Base-by-base conservation (phyloP, 306 rosid genomes). In the Cyclanthera cordifolia region DNA sequence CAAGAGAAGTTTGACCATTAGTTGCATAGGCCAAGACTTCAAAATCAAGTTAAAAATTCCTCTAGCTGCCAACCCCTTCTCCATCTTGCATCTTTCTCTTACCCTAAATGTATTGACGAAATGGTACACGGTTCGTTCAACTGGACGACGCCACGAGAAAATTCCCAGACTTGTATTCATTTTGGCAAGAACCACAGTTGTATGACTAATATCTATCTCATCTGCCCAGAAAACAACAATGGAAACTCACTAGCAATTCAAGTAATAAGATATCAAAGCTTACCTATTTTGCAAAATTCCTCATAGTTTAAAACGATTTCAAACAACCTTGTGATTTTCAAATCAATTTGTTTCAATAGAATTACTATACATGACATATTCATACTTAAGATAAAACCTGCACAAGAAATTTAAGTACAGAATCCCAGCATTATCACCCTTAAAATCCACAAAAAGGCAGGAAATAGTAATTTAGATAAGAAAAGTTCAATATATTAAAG, bases 131-230 rank as follows among this genome's bases (percentile, higher is more conserved):
- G 52, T 21, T 64, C 20, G 2, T 64, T 23, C 68, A 10, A 37
- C 28, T 60, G 37, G 48, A 61, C 34, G 16, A 41, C 34, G 34
- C 17, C 69, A 45, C 37, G 14, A 65, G 69, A 64, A 41, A 13
- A 43, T 41, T 43, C 52, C 52, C 32, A 9, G 12, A 23, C 54
- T 53, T 7, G 1, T 66, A 43, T 45, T 15, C 21, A 15, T 7
- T 64, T 64, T 43, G 34, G 41, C 53, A 14, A 10, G 53, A 64
- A 43, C 28, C 70, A 64, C 53, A 43, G n/a, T 61, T 43, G 53
- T 43, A 64, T 41, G 69, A 63, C 52, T 65, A 66, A 66, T 45
- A 41, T 66, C 39, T 66, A 41, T 23, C 54, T 43, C 71, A 66
- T 66, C 71, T 66, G 71, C 71, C 51, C 39, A 65, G 19, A 41